phyloP scores from a whole-genome alignment of 2,329 filamentous ascomycete genomes.

The Penicillium sp. region DNA sequence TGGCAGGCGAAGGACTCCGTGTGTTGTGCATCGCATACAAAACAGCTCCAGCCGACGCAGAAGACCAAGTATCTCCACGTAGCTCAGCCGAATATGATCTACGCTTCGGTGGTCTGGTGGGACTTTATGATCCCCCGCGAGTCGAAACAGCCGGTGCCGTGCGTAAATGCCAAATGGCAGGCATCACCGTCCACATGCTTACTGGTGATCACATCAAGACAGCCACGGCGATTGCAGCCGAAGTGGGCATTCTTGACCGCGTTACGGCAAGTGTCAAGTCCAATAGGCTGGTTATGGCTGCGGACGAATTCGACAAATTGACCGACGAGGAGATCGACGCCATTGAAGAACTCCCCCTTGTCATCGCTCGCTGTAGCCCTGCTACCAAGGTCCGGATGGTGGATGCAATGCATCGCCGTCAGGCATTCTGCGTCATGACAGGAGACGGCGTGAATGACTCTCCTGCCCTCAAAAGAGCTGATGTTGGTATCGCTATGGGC shows the following conservation, averaged over 20 bases:
- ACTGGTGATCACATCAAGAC: constrained; percentile 57
- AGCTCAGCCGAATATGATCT: constrained; percentile 52
- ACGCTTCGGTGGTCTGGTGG: constrained; percentile 56
- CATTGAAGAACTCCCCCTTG: constrained; percentile 70
- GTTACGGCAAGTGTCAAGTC: constrained; percentile 43
- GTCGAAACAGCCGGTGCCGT: constrained; percentile 56
- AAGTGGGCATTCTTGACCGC: constrained; percentile 54
- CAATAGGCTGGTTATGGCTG: constrained; percentile 50
- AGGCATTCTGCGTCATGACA: constrained; percentile 78
- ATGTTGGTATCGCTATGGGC: constrained; percentile 90
- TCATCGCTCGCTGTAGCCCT: constrained; percentile 79
- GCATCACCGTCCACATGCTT: constrained; percentile 56
- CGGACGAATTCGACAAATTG: constrained; percentile 54
- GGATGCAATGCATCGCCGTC: constrained; percentile 73
- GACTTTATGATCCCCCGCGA: constrained; percentile 60
- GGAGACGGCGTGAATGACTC: constrained; percentile 86
- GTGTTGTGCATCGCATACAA: constrained; percentile 56
- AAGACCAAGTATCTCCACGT: constrained; percentile 41
- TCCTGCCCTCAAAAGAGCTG: constrained; percentile 72
- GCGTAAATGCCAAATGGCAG: constrained; percentile 52
- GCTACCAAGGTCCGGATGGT: constrained; percentile 90
- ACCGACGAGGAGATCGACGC: constrained; percentile 57
- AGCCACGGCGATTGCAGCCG: constrained; percentile 54
- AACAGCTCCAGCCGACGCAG: constrained; percentile 24
- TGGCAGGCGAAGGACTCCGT: constrained; percentile 58